Base-by-base conservation (phyloP, 164 flowering plant species). In the Liquidambar formosana region DNA sequence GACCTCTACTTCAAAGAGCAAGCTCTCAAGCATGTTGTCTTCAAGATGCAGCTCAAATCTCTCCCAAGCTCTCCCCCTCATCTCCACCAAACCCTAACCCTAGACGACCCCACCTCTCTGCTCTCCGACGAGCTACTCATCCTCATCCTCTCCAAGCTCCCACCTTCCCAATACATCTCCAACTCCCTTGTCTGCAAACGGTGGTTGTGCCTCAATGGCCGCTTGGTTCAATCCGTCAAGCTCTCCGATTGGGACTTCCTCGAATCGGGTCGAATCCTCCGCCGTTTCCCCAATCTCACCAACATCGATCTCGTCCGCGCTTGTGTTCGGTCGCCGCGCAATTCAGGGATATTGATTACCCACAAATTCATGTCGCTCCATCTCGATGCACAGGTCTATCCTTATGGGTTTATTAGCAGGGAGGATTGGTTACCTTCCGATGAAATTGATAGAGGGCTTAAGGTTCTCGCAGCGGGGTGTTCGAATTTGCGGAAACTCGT, bases 401-500 rank as follows among this genome's bases (percentile, higher is more conserved):
- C 66, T 45, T 72, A 43, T 16, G 62, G 41, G 66, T 76, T 68
- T 75, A 43, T 57, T 72, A 73, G 63, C 68, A 64, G 18, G 18
- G 54, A 27, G 9, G 67, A 74, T 52, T 47, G 82, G 71, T 67
- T 91, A 27, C 72, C 86, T 8, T 66, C 65, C 33, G 75, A 68
- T 25, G 57, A 61, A 22, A 67, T 92, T 45, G 94, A 92, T 71
- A 66, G 60, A 28, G 97, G 98, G 52, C 79, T 96, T 5, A 71
- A 73, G 23, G 48, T 74, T 47, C 62, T 96, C 15, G 89, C 97
- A 10, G 38, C 68, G 8, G 96, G 92, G 10, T 93, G 86, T 67
- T 88, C 94, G 0, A 90, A 87, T 79, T 77, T 96, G 70, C 78
- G 94, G 14, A 89, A 75, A 66, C 81, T 93, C 19, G 85, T 57